A percentile compares a stretch with the other conserved stretches of the same genome.
Evolutionary conservation across 2,329 filamentous ascomycete species (phyloP).

Genomic region (Pseudocercospora ulei): DNA sequence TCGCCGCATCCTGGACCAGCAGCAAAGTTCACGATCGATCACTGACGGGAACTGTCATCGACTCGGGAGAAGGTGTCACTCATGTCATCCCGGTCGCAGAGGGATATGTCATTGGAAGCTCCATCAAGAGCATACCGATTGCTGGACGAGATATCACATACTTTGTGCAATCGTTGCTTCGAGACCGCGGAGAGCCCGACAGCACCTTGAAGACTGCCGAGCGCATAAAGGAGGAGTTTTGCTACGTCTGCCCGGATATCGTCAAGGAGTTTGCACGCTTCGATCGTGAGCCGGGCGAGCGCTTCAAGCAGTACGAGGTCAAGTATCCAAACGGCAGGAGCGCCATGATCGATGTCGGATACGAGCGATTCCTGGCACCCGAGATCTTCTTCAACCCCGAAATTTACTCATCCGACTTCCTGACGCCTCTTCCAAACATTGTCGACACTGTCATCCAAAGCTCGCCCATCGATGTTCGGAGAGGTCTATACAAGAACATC

Average conservation of each 20-base stretch:
- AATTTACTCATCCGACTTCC: slow-evolving; percentile 97
- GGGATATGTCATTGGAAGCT: slow-evolving; percentile 96
- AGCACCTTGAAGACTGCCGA: slow-evolving; percentile 95
- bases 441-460: slow-evolving; percentile 96
- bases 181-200: slow-evolving; percentile 92
- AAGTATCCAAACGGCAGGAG: slow-evolving; percentile 75
- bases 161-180: slow-evolving; percentile 90
- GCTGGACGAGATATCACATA: slow-evolving; percentile 97
- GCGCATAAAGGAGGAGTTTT: slow-evolving; percentile 97
- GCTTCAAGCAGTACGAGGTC: slow-evolving; percentile 84
- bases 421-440: slow-evolving; percentile 86
- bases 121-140: slow-evolving; percentile 97
- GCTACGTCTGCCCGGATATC: slow-evolving; percentile 96
- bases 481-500: slow-evolving; percentile 99
- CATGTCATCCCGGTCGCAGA: slow-evolving; percentile 98
- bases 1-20: slow-evolving; percentile 96
- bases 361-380: slow-evolving; percentile 93
- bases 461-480: slow-evolving; percentile 91
- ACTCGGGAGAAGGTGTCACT: slow-evolving; percentile 96
- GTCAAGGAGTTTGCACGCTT: slow-evolving; percentile 96
- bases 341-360: slow-evolving; percentile 82
- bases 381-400: slow-evolving; percentile 99
- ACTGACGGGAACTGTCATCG: slow-evolving; percentile 92
- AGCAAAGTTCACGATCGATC: slow-evolving; percentile 96
- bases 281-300: slow-evolving; percentile 74